Percentiles rank a stretch among this genome's conserved stretches.
Evolutionary conservation across 2,329 filamentous ascomycete genomes (phyloP).

Genomic region (Fusarium buxicola): DNA sequence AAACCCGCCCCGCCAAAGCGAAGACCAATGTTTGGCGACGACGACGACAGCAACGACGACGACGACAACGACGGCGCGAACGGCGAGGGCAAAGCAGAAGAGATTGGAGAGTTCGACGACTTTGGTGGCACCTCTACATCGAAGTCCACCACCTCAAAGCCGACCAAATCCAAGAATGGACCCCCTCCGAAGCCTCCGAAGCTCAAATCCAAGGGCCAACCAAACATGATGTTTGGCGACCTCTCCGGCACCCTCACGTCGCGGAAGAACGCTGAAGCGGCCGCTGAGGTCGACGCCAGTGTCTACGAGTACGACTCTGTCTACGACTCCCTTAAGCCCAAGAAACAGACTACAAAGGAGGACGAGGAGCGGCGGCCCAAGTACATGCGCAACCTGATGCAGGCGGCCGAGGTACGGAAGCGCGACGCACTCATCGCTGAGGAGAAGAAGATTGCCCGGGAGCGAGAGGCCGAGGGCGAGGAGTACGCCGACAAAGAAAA

Average conservation of each 20-base stretch:
- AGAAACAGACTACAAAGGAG: slow-evolving; percentile 67
- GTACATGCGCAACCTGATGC: slow-evolving; percentile 81
- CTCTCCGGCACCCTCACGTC: slow-evolving; percentile 74
- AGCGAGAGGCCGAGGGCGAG: slow-evolving; percentile 83
- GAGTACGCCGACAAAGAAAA: slow-evolving; percentile 86
- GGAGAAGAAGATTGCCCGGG: slow-evolving; percentile 82
- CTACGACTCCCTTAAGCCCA: slow-evolving; percentile 80
- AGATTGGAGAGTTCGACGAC: slow-evolving; percentile 73
- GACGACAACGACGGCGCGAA: slow-evolving; percentile 59
- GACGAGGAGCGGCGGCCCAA: slow-evolving; percentile 74
- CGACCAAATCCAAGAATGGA: slow-evolving; percentile 49
- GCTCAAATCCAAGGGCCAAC: slow-evolving; percentile 57
- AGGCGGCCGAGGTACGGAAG: slow-evolving; percentile 80
- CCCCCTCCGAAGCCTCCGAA: slow-evolving; percentile 55
- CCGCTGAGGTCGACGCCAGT: slow-evolving; percentile 74
- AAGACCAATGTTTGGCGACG: slow-evolving; percentile 69
- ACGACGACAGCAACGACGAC: slow-evolving; percentile 50
- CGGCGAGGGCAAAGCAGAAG: slow-evolving; percentile 58
- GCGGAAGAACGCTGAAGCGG: slow-evolving; percentile 72
- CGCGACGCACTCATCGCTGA: slow-evolving; percentile 82
- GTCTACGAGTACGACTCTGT: slow-evolving; percentile 90
- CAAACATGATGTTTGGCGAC: slow-evolving; percentile 68
- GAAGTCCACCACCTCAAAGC: slow-evolving; percentile 47
- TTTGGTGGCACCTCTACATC: slow-evolving; percentile 48
- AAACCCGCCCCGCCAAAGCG: slow-evolving; percentile 63